These are phyloP conservation scores for Pelagophyceae sp. DNA, from an alignment of 352 stramenopile species.

Conservation along the genomic window DNA sequence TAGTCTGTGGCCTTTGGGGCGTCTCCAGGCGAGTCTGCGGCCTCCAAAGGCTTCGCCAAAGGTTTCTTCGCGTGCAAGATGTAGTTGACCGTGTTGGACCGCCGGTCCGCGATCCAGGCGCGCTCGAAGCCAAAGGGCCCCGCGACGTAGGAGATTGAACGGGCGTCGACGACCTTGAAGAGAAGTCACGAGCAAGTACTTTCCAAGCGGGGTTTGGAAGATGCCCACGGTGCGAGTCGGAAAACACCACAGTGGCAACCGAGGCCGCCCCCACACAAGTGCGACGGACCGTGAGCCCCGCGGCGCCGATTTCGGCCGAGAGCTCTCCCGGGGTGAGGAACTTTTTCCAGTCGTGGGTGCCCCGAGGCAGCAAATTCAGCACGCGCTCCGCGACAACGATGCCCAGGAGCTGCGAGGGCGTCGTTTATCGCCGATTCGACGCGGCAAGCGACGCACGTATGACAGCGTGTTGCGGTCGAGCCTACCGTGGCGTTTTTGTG, in stretches of 20 bases:
- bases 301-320: background rate
- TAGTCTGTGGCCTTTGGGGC: too few relatives aligned
- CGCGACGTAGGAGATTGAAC: background rate
- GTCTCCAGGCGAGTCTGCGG: too few relatives aligned
- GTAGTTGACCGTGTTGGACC: background rate
- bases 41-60: too few relatives aligned
- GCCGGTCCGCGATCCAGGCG: background rate
- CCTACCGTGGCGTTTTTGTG: conserved; percentile 43
- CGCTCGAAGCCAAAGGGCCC: background rate
- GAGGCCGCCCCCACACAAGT: too few relatives aligned
- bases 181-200: conserved; percentile 27
- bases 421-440: background rate
- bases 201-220: conserved; percentile 28
- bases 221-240: background rate
- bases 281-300: background rate
- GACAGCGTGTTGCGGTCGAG: conserved; percentile 18
- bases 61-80: conserved; percentile 14
- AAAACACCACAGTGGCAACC: too few relatives aligned
- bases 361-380: conserved; percentile 36
- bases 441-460: background rate
- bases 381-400: conserved; percentile 44
- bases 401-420: conserved; percentile 30
- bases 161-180: background rate
- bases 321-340: background rate
- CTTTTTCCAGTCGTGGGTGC: conserved; percentile 51